Evolutionary conservation across 2,329 filamentous ascomycete genomes (phyloP), one percentile per base, ranked within the genome.

Genomic region (Fusarium veterinarium): DNA sequence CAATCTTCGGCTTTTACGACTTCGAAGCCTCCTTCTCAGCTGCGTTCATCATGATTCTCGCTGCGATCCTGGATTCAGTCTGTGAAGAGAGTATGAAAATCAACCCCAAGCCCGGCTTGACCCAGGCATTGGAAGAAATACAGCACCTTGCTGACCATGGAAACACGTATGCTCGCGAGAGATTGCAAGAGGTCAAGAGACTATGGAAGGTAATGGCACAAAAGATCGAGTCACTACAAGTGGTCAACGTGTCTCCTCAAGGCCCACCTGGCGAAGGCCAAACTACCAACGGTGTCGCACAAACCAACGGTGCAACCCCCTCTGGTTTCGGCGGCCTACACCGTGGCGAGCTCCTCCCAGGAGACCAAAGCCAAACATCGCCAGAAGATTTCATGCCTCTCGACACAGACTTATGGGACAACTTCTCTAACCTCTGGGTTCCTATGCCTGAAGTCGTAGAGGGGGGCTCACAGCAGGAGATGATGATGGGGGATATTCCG

Each of bases 1-100:
- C 75, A 31, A 77, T 77, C 11, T 77, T 75, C 55, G 75, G 75
- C 8, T 77, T 77, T 42, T 77, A 76, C 2, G 76, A 77, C 41
- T 77, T 75, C 57, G 76, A 77, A 20, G 76, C 76, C 5, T 75
- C 76, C 12, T 77, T 77, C 53, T 77, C 76, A 11, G 76, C 76
- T 33, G 74, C 76, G 0, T 77, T 77, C 20, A 73, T 78, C n/a
- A 77, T 77, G 76, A 77, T 77, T 12, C 62, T 77, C 1, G 73
- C 74, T 16, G 75, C 75, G 1, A 75, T 77, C 6, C 37, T 77
- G 0, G 77, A 79, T 42, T 78, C 78, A 0, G 73, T 70, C 10
- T 75, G 76, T 37, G 70, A 79, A 5, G 76, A 78, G 6, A 51
- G 57, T 8, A 62, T 76, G 17, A 77, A 74, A 9, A 74, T 79